phyloP scores from a whole-genome alignment of 306 rosid genomes.

The Cajanus cajan region DNA sequence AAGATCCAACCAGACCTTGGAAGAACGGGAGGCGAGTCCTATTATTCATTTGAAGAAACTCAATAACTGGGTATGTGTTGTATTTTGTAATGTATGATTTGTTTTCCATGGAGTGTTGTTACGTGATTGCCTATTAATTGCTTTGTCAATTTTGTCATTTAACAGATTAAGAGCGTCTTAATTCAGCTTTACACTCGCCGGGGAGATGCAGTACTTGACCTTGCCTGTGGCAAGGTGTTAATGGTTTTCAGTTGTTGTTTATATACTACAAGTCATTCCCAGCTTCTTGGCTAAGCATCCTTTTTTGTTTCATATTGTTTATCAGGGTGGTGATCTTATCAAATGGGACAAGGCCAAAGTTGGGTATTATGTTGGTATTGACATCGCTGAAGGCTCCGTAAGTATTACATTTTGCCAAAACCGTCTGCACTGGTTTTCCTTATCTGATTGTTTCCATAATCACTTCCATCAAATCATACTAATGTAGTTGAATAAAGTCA shows the following conservation, averaged over 20 bases:
- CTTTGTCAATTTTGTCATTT: constrained; percentile 3
- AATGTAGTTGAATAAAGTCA: not conserved
- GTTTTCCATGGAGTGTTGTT: not conserved
- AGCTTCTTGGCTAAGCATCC: constrained; percentile 11
- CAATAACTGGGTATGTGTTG: constrained; percentile 75
- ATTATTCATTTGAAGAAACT: constrained; percentile 91
- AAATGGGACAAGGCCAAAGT: constrained; percentile 98
- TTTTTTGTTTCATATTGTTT: constrained; percentile 6
- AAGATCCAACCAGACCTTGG: constrained; percentile 88
- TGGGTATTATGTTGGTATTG: constrained; percentile 97
- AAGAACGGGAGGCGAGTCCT: constrained; percentile 89
- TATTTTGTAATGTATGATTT: not conserved
- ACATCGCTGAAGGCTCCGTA: constrained; percentile 95
- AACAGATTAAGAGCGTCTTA: constrained; percentile 94
- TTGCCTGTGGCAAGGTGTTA: constrained; percentile 97
- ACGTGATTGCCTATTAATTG: not conserved
- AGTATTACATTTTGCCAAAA: constrained; percentile 33
- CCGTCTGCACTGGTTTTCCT: constrained; percentile 14
- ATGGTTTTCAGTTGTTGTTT: constrained; percentile 14
- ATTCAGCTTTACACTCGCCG: constrained; percentile 86
- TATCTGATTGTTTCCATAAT: not conserved
- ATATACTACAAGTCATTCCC: not conserved
- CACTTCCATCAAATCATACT: too few relatives aligned
- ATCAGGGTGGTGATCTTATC: constrained; percentile 98
- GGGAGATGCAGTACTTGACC: constrained; percentile 94